Conservation (phyloP, 441 rosid species). For the Cnidoscolus chayamansa region DNA sequence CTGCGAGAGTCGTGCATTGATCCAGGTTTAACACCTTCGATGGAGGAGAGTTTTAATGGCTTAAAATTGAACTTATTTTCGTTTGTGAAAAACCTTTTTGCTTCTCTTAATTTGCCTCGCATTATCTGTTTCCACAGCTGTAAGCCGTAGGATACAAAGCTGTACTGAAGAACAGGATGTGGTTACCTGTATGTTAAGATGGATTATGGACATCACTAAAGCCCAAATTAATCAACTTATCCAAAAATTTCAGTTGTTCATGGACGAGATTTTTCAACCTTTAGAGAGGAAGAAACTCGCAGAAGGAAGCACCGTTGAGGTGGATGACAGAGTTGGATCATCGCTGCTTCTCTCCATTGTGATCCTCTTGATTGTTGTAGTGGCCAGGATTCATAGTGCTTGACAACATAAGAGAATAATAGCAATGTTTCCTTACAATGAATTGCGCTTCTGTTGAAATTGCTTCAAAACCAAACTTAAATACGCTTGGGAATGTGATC, state of each 20-base stretch:
- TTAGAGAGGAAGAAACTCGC: conserved; percentile 14
- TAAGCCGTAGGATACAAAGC: conserved; percentile 19
- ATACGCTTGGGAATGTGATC: background rate
- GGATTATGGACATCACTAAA: conserved; percentile 52
- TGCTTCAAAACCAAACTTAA: background rate
- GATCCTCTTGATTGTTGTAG: conserved; percentile 64
- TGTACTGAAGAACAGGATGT: conserved; percentile 28
- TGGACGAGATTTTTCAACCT: conserved; percentile 46
- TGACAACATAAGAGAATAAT: conserved; percentile 5
- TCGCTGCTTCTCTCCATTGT: conserved; percentile 60
- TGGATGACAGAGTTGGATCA: conserved; percentile 49
- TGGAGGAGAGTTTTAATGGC: background rate
- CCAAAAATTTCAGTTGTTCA: conserved; percentile 43
- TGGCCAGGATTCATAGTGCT: conserved; percentile 40
- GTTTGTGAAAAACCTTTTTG: no score
- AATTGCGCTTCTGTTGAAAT: background rate
- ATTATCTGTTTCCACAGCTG: conserved; percentile 19
- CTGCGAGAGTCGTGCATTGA: conserved; percentile 36
- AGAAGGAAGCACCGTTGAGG: conserved; percentile 7
- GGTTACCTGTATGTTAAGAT: conserved; percentile 29
- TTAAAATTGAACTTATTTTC: no score
- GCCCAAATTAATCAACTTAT: conserved; percentile 42
- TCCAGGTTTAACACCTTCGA: conserved; percentile 34
- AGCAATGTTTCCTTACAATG: background rate
- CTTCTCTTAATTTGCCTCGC: no score